These are phyloP conservation scores for Aspergillus chevalieri DNA, from an alignment of 2,329 filamentous ascomycete genomes.

Conservation along the genomic window DNA sequence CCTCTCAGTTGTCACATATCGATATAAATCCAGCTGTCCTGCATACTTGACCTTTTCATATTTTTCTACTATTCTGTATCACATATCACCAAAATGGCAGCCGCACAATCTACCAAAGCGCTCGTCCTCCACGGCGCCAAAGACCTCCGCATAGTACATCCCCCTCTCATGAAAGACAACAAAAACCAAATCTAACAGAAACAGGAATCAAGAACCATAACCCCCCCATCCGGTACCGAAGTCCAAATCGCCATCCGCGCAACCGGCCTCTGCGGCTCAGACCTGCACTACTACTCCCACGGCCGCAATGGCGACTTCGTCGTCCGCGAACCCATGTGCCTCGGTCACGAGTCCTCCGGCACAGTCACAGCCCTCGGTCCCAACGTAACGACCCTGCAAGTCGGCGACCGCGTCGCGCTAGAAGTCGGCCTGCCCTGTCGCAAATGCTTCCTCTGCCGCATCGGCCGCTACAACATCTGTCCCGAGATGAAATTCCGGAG, in stretches of 20 bases:
- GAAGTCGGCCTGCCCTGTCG: constrained; percentile 87
- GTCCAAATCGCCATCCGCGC: constrained; percentile 59
- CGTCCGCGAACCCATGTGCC: constrained; percentile 72
- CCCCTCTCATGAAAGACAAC: neutral
- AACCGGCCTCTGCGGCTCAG: constrained; percentile 65
- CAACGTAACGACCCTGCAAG: constrained; percentile 55
- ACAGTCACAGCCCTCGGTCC: constrained; percentile 66
- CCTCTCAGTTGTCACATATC: neutral
- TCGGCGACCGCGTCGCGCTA: constrained; percentile 81
- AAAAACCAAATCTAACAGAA: constrained; percentile 6
- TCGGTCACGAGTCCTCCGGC: constrained; percentile 73
- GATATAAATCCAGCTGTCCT: neutral
- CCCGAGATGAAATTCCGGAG: constrained; percentile 53
- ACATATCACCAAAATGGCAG: constrained; percentile 11
- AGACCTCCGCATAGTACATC: constrained; percentile 53
- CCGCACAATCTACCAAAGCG: constrained; percentile 25
- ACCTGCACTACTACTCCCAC: constrained; percentile 80
- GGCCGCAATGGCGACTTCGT: constrained; percentile 83
- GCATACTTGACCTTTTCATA: neutral
- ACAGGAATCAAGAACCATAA: constrained; percentile 50
- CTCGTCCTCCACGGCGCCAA: constrained; percentile 57
- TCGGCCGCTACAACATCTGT: constrained; percentile 59
- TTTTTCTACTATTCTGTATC: constrained; percentile 3
- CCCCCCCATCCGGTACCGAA: constrained; percentile 46
- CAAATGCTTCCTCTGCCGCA: constrained; percentile 48